Base-by-base conservation (phyloP, 345 rosid species). In the Cardamine chenopodiifolia region DNA sequence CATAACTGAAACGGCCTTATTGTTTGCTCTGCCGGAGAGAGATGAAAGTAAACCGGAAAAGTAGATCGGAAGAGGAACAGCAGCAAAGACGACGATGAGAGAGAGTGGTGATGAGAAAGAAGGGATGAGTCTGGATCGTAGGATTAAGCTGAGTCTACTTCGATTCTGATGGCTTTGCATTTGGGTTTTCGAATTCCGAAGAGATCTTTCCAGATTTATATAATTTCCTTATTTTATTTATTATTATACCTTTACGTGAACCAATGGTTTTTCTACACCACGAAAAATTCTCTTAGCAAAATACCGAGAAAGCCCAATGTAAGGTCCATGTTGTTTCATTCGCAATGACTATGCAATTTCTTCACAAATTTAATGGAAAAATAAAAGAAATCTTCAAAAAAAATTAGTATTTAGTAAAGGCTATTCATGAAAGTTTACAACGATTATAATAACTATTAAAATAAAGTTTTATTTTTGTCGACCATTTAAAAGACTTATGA, bases 161-260 rank as follows among this genome's bases (percentile, higher is more conserved):
- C 73, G 77, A 77, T 66, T 50, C 12, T 71, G 67, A 57, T 64
- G 44, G 62, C 56, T 71, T 71, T 71, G 80, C 80, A 77, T 77
- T 70, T 77, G 66, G 13, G 2, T 14, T 20, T 22, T 72, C 77
- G 68, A 65, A 39, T 65, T 66, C 9, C 56, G 12, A 48, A 78
- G 12, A 9, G 47, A 19, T 49, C 14, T 28, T 40, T 22, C 50
- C 71, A 22, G 40, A 19, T 63, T 55, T 71, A n/a, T 70, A 76
- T 76, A 72, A 26, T 68, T 12, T 23, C n/a, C 8, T 39, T 44
- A 12, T 17, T 12, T 7, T n/a, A 19, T 49, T 50, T 39, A 14
- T 1, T 32, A 18, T 62, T 62, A 34, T 56, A 29, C 13, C 50
- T 61, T 71, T 71, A 61, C 53, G 31, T 71, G 66, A 19, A 59